Conservation (phyloP, 495 filamentous ascomycete genomes). For the Copromyces sp. region DNA sequence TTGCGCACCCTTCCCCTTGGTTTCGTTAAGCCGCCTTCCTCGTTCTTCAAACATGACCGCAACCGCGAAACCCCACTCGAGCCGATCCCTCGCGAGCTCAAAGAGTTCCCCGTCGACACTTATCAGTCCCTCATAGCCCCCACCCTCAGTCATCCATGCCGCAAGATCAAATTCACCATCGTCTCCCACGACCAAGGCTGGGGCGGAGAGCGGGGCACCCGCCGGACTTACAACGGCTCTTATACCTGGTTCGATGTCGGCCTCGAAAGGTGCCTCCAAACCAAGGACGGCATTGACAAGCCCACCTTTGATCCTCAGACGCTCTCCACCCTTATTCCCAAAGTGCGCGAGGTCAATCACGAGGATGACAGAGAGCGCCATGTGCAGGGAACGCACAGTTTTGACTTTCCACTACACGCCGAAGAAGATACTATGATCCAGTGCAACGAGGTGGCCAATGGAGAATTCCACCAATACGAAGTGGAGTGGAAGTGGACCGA, state of each 20-base stretch:
- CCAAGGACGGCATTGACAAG: neutral
- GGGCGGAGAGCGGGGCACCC: conserved; percentile 24
- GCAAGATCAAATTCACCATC: conserved; percentile 57
- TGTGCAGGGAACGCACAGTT: conserved; percentile 1
- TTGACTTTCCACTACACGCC: conserved; percentile 34
- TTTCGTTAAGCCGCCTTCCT: conserved; percentile 19
- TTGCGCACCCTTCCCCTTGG: conserved; percentile 35
- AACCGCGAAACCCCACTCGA: neutral
- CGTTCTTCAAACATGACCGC: conserved; percentile 4
- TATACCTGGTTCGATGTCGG: conserved; percentile 68
- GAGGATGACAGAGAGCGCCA: neutral
- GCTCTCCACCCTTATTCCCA: neutral
- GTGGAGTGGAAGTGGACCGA: conserved; percentile 50
- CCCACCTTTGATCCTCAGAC: neutral
- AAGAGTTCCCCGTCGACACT: conserved; percentile 22
- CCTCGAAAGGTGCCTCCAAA: conserved; percentile 29
- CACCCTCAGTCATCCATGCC: conserved; percentile 32
- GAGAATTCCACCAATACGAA: conserved; percentile 26
- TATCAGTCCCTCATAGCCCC: conserved; percentile 23
- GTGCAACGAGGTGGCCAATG: conserved; percentile 35
- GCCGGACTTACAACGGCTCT: conserved; percentile 43
- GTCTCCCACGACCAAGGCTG: conserved; percentile 59
- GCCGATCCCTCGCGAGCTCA: conserved; percentile 4
- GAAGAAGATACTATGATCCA: conserved; percentile 37
- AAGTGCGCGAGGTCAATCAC: conserved; percentile 13